These are phyloP conservation scores for Rosa rugosa DNA, from an alignment of 306 rosid species.

Conservation along the genomic window DNA sequence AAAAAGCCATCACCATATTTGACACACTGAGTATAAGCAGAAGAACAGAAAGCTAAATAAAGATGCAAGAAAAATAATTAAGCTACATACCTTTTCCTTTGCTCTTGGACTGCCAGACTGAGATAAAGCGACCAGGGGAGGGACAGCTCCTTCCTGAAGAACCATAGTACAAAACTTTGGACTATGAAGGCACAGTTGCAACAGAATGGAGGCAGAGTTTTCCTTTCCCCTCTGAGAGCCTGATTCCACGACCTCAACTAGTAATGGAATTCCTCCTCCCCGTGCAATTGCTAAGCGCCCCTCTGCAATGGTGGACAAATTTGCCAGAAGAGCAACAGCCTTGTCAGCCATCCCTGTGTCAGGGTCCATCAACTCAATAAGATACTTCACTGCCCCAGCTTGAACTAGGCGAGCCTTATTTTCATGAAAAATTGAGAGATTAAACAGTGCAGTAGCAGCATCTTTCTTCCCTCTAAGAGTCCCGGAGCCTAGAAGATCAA, in stretches of 20 bases:
- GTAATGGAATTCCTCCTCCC: constrained; percentile 76
- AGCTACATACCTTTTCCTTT: constrained; percentile 77
- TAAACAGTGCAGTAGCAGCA: constrained; percentile 91
- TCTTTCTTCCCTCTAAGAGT: constrained; percentile 93
- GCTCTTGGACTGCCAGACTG: constrained; percentile 92
- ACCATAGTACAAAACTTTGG: constrained; percentile 72
- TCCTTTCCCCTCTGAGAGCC: constrained; percentile 93
- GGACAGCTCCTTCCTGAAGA: constrained; percentile 98
- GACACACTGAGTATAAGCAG: constrained; percentile 4
- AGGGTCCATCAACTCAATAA: constrained; percentile 70
- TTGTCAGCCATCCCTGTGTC: constrained; percentile 81
- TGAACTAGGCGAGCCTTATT: constrained; percentile 90
- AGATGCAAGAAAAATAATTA: constrained; percentile 13
- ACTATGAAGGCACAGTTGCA: constrained; percentile 86
- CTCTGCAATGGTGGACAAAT: constrained; percentile 78
- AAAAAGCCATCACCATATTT: background rate
- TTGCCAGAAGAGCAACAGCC: constrained; percentile 86
- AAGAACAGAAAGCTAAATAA: constrained; percentile 1
- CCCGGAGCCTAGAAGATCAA: constrained; percentile 78
- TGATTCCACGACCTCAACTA: constrained; percentile 79
- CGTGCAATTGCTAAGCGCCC: constrained; percentile 65
- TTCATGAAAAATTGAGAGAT: constrained; percentile 84
- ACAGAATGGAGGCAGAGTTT: constrained; percentile 77
- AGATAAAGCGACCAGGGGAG: constrained; percentile 88
- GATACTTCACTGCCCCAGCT: constrained; percentile 84